Base-by-base conservation (phyloP, 106 monocot genomes). In the Ottelia alismoides region DNA sequence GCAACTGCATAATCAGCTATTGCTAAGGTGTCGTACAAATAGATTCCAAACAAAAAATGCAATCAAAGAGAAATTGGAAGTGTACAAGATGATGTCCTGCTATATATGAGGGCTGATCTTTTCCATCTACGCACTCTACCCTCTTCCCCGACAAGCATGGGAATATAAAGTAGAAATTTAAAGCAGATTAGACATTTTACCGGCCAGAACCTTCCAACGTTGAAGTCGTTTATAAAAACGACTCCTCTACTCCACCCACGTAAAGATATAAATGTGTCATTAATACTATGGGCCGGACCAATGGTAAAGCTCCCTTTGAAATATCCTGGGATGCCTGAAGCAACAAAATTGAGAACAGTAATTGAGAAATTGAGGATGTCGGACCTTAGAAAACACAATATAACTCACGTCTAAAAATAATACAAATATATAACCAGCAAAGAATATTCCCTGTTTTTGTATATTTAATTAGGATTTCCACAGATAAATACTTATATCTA, bases 141-240 rank as follows among this genome's bases (percentile, higher is more conserved):
- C 6, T 7, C 40, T 43, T 6, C 6, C 6, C 10, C 40, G 40
- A 43, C 6, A 6, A 43, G 10, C 16, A 7, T 7, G 16, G 6
- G 40, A 43, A 16, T 16, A 43, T 16, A 43, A 16, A 7, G 40
- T 16, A 43, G n/a, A n/a, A n/a, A n/a, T n/a, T 43, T 43, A 16
- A 6, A 43, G 40, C 16, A 30, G 16, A 22, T 4, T 17, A 17
- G 27, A 16, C 29, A 31, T 54, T 47, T 49, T 90, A 98, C 96
- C 62, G 96, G 78, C 89, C 96, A 98, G 49, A 74, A 98, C 80
- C 96, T 78, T 67, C 96, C 96, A 31, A 98, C 66, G 57, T 98
- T 98, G 75, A 98, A 98, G 67, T 85, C 68, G 45, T 98, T 98
- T 20, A 98, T 74, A 74, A 98, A 89, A 65, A 79, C 89, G 67